phyloP scores from a whole-genome alignment of 78 protist genomes.

The Ministeria vibrans region DNA sequence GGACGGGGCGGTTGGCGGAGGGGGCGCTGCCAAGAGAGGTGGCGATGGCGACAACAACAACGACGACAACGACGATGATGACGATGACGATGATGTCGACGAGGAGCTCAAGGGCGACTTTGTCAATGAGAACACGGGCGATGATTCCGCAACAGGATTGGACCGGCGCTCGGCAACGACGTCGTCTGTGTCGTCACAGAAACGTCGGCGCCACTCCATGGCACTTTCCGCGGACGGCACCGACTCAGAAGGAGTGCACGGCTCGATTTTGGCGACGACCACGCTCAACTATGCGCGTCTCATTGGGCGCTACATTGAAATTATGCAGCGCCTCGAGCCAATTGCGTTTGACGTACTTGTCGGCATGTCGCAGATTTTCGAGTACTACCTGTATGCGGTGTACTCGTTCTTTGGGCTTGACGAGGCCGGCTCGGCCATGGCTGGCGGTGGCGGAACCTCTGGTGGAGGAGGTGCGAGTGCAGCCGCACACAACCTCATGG shows the following conservation, averaged over 20 bases:
- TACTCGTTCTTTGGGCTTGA: neutral
- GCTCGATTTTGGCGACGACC: neutral
- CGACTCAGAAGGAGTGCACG: neutral
- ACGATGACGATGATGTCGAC: neutral
- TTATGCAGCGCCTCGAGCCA: neutral
- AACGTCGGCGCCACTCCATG: neutral
- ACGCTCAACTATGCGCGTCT: neutral
- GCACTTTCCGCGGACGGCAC: neutral
- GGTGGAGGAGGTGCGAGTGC: too few relatives aligned
- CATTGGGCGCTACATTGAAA: neutral
- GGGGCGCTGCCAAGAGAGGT: neutral
- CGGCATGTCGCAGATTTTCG: neutral
- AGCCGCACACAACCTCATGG: too few relatives aligned
- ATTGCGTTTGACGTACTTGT: neutral
- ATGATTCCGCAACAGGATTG: too few relatives aligned
- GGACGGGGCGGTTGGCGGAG: neutral
- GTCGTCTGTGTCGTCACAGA: too few relatives aligned
- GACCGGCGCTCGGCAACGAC: too few relatives aligned
- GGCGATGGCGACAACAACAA: neutral
- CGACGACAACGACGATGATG: neutral
- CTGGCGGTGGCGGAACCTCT: too few relatives aligned
- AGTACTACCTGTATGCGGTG: slow-evolving; percentile 4
- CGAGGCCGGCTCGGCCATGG: neutral
- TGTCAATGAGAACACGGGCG: neutral
- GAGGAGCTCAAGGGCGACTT: neutral